phyloP scores from a whole-genome alignment of 108 stramenopile genomes.

The Craspedostauros australis region DNA sequence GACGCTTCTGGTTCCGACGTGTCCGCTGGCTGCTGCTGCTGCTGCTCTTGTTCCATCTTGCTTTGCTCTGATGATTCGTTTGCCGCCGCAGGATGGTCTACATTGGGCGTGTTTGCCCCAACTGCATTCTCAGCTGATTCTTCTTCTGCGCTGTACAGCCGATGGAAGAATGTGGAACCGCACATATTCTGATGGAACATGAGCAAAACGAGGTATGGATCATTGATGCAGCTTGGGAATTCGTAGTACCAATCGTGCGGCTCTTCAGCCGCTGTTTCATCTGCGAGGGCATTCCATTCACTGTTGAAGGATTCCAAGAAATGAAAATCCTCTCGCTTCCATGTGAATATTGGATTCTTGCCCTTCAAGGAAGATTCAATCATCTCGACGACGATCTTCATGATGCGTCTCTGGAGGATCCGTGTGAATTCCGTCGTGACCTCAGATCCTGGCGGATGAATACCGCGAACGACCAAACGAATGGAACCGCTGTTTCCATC shows the following conservation, averaged over 20 bases:
- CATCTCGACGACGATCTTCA: slow-evolving; percentile 52
- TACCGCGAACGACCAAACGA: slow-evolving; percentile 57
- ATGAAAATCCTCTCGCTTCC: slow-evolving; percentile 44
- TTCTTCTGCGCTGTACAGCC: slow-evolving; percentile 27
- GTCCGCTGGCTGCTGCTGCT: too few species aligned
- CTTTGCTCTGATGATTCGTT: too few species aligned
- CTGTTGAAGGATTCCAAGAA: slow-evolving; percentile 50
- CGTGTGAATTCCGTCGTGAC: slow-evolving; percentile 56
- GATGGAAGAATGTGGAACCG: slow-evolving; percentile 71
- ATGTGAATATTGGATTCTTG: slow-evolving; percentile 61
- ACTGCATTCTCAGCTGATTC: too few species aligned
- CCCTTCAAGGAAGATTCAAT: slow-evolving; percentile 55
- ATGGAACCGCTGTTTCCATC: slow-evolving; percentile 37
- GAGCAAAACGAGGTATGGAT: slow-evolving; percentile 59
- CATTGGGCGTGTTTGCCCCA: too few species aligned
- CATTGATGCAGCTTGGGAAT: slow-evolving; percentile 41
- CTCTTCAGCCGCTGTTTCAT: slow-evolving; percentile 12
- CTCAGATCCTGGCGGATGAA: slow-evolving; percentile 48
- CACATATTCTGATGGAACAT: slow-evolving; percentile 71
- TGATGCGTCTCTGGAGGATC: slow-evolving; percentile 53
- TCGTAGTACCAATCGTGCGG: slow-evolving; percentile 34
- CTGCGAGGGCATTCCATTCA: slow-evolving; percentile 39
- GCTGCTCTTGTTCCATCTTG: too few species aligned
- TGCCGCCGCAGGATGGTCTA: too few species aligned
- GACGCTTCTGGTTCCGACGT: too few species aligned